Evolutionary conservation across 176 grass and related monocot species (phyloP), one percentile per base, ranked within the genome.

Genomic region (Ananas comosus): DNA sequence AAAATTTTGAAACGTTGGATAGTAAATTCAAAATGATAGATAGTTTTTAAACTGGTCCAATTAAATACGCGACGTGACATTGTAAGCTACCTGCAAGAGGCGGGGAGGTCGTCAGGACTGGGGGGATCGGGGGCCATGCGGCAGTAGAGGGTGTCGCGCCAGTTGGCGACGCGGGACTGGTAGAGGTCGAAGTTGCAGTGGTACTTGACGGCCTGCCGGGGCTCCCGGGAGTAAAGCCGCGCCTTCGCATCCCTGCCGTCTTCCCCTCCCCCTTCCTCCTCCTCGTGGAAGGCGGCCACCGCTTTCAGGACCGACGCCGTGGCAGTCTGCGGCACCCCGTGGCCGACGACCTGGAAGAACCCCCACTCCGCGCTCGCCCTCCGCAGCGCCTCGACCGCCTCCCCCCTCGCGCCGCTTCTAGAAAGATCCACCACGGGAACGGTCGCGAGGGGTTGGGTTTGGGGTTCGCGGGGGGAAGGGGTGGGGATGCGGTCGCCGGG

Each of bases 181-280:
- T 81, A 81, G 17, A 91, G 78, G 54, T 87, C 81, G 72, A 91
- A 87, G 77, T 84, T 87, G 76, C 84, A 87, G 53, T 77, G 13
- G 61, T 91, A 88, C 72, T 78, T 82, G 13, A 77, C 79, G 4
- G 88, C 79, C 78, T 14, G 65, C 9, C 47, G 57, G 2, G 63
- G 64, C 12, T 88, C 90, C 14, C 83, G 83, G 1, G 83, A 73
- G 85, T 88, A 92, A 51, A 92, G 64, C 47, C 70, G 49, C 27
- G 82, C 75, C 85, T 88, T 91, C 17, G 67, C 72, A 10, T 76
- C 80, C 54, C 5, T 42, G 33, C 33, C 5, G 33, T 42, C 33
- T 42, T 33, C 29, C 29, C 29, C 29, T 33, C 2, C 54, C 24
- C 66, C 29, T 33, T 6, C 54, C 24, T 70, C 12, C 0, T 64